These are phyloP conservation scores for Mikania micrantha DNA, from an alignment of 129 eudicot genomes.

Conservation along the genomic window DNA sequence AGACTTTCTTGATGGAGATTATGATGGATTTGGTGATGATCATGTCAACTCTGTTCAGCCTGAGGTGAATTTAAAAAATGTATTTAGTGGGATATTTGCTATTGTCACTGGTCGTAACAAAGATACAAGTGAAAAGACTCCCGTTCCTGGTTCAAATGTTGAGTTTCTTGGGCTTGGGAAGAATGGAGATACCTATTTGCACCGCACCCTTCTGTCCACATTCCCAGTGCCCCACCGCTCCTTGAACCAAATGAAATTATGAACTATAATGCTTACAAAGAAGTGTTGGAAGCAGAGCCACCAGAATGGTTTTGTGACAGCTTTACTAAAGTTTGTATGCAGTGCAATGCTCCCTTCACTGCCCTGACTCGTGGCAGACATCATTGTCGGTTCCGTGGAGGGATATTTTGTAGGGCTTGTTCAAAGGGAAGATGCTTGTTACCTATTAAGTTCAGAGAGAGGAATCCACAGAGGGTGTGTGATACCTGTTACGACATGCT, in stretches of 20 bases:
- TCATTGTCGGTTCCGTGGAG: slow-evolving; percentile 98
- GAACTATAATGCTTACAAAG: slow-evolving; percentile 66
- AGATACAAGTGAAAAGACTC: slow-evolving; percentile 15
- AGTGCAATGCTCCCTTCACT: slow-evolving; percentile 85
- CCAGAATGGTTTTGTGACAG: slow-evolving; percentile 99
- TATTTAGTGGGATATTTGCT: slow-evolving; percentile 67
- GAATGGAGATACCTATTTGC: slow-evolving; percentile 74
- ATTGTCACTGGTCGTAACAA: slow-evolving; percentile 79
- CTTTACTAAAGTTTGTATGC: slow-evolving; percentile 71
- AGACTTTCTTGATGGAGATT: slow-evolving; percentile 47
- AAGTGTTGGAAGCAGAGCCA: slow-evolving; percentile 87
- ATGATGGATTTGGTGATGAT: slow-evolving; percentile 39
- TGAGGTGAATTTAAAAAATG: slow-evolving; percentile 82
- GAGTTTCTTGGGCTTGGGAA: slow-evolving; percentile 72
- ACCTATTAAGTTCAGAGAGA: slow-evolving; percentile 89
- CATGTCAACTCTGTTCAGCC: slow-evolving; percentile 35
- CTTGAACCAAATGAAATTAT: slow-evolving; percentile 46
- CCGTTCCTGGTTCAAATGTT: slow-evolving; percentile 42
- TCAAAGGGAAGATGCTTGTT: slow-evolving; percentile 90
- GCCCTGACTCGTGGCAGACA: slow-evolving; percentile 96
- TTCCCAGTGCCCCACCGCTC: slow-evolving; percentile 96
- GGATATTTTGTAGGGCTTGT: slow-evolving; percentile 82
- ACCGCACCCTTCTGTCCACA: slow-evolving; percentile 81
- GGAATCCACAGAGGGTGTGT: slow-evolving; percentile 97
- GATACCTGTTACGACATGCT: slow-evolving; percentile 94